A percentile compares a stretch with the other conserved stretches of the same genome.
Evolutionary conservation across 805 yeast species (phyloP).

Genomic region (Wickerhamiella spandovensis): DNA sequence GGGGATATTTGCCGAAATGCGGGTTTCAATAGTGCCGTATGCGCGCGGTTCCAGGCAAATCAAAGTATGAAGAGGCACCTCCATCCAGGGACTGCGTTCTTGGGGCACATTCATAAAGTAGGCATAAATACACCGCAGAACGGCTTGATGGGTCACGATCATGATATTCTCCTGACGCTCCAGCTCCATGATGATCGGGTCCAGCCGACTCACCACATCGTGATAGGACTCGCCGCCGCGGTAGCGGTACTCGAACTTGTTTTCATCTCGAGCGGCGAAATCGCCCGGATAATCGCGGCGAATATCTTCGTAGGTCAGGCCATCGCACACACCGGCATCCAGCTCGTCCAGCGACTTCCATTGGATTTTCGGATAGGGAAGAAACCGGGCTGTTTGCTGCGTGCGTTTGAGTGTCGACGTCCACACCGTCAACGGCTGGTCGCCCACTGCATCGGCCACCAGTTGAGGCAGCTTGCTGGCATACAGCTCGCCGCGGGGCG

Average conservation of each 20-base stretch:
- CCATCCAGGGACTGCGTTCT: conserved; percentile 98
- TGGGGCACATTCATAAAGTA: conserved; percentile 98
- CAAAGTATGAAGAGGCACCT: conserved; percentile 89
- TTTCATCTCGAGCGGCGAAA: conserved; percentile 87
- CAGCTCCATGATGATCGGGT: conserved; percentile 96
- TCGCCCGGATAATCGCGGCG: conserved; percentile 81
- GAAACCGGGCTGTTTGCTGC: conserved; percentile 74
- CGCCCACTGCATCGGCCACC: conserved; percentile 45
- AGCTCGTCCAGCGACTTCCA: conserved; percentile 97
- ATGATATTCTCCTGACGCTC: conserved; percentile 94
- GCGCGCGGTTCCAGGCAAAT: conserved; percentile 94
- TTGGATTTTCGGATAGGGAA: conserved; percentile 69
- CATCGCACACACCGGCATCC: conserved; percentile 97
- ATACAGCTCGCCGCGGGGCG: conserved; percentile 73
- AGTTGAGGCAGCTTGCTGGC: conserved; percentile 69
- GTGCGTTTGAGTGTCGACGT: conserved; percentile 86
- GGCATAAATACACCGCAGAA: conserved; percentile 88
- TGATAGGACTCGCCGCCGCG: conserved; percentile 96
- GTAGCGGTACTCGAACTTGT: conserved; percentile 89
- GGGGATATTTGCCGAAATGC: conserved; percentile 91
- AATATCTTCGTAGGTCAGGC: conserved; percentile 89
- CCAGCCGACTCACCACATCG: conserved; percentile 87
- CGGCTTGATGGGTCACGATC: conserved; percentile 96
- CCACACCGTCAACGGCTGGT: conserved; percentile 72
- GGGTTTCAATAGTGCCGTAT: conserved; percentile 71